Conservation (phyloP, 306 rosid species). For the Pterocarpus santalinus region DNA sequence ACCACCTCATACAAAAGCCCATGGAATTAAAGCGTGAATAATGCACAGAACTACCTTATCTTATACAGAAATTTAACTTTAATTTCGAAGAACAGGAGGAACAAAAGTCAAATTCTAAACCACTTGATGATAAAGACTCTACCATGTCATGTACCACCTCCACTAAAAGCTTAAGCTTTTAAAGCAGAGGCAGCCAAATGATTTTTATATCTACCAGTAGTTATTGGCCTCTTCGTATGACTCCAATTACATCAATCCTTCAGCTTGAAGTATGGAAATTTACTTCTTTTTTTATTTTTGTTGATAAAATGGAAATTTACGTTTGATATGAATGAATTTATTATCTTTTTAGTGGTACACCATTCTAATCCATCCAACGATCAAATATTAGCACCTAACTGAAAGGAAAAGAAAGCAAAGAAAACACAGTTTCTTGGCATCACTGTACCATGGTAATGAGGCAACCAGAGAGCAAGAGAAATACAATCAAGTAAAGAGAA, state of each 20-base stretch:
- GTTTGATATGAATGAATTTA: conserved; percentile 18
- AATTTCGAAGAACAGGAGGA: no score
- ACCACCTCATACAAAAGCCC: no score
- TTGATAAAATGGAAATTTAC: no score
- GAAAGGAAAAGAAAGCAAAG: neutral
- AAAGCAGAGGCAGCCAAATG: no score
- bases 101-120: no score
- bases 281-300: neutral
- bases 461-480: conserved; percentile 1
- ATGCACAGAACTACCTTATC: no score
- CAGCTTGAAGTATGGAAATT: conserved; percentile 3
- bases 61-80: no score
- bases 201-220: neutral
- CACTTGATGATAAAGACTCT: no score
- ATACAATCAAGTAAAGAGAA: neutral
- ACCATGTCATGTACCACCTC: no score
- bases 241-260: conserved; percentile 9
- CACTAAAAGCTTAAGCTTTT: no score
- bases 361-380: conserved; percentile 11
- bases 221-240: conserved; percentile 20
- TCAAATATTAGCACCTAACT: conserved; percentile 4
- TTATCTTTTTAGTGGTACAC: neutral
- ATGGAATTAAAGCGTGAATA: no score
- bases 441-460: neutral
- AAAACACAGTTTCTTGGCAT: conserved; percentile 8